phyloP scores from a whole-genome alignment of 1,284 basidiomycete genomes.

The Golubevia pallescens region DNA sequence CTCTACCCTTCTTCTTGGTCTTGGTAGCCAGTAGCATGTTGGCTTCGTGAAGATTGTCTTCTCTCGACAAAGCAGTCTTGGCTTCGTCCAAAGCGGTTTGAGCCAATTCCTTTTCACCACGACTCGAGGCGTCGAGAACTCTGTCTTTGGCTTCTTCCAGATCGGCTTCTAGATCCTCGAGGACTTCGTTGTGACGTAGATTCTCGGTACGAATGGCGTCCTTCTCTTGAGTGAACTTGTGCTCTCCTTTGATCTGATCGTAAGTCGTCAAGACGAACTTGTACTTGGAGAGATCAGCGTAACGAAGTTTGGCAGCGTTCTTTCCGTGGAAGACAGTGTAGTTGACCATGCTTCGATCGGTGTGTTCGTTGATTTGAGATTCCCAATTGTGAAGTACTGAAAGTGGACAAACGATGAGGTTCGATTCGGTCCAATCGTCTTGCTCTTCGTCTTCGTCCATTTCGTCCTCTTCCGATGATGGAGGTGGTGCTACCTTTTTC shows the following conservation, averaged over 20 bases:
- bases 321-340: slow-evolving; percentile 5
- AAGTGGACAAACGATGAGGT: slow-evolving; percentile 20
- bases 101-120: neutral
- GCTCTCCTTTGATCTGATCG: slow-evolving; percentile 11
- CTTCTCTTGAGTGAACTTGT: neutral
- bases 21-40: neutral
- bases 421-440: slow-evolving; percentile 8
- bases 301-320: slow-evolving; percentile 6
- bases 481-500: slow-evolving; percentile 2
- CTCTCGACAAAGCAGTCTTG: neutral
- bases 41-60: neutral
- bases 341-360: neutral
- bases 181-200: neutral
- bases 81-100: neutral
- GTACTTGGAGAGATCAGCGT: slow-evolving; percentile 8
- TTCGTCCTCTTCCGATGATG: slow-evolving; percentile 7
- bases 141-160: neutral
- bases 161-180: neutral
- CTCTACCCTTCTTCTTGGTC: slow-evolving; percentile 6
- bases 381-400: slow-evolving; percentile 16
- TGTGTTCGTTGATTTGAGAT: slow-evolving; percentile 14
- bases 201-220: neutral
- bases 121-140: neutral
- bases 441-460: slow-evolving; percentile 4
- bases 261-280: slow-evolving; percentile 20